Base-by-base conservation (phyloP, 169 alveolate genomes). In the Plasmodium yoelii region DNA sequence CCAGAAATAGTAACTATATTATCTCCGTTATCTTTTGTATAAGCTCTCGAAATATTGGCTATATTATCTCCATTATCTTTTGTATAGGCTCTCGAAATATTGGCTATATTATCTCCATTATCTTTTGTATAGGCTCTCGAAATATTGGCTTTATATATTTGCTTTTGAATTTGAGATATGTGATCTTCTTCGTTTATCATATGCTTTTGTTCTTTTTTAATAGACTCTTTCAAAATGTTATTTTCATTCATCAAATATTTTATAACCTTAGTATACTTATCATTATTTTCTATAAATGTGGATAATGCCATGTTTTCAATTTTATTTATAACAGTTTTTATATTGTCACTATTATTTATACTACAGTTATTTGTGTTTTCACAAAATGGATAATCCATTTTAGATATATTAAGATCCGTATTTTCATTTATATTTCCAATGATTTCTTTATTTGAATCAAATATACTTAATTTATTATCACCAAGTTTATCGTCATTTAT, bases 171-270 rank as follows among this genome's bases (percentile, higher is more conserved):
- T 74, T 44, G 18, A 13, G 60, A 51, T 15, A 9, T 26, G 1
- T 34, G 49, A 8, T 74, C 57, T 67, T 67, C 46, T 67, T 49
- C 73, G 15, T n/a, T 19, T 24, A 63, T 64, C 7, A 24, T 61
- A 22, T 67, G 34, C 5, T 10, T 19, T 46, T 63, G 57, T 12
- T 75, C 77, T 19, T 75, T 75, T 55, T 22, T 75, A 22, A 75
- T 61, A 42, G 88, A 75, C 28, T 82, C 84, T 71, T 82, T 82
- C 19, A 82, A 57, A 28, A 65, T 39, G 28, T 53, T 67, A 67
- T 82, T 82, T 82, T 82, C 90, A 51, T 82, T 82, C 57, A 82
- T 13, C 8, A 82, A 63, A 70, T 82, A 82, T 71, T 82, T 82
- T 1, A 68, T 82, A 18, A 82, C 82, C n/a, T 82, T 65, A 7